Conservation (phyloP, 768 basidiomycete genomes). For the Lactarius deliciosus region DNA sequence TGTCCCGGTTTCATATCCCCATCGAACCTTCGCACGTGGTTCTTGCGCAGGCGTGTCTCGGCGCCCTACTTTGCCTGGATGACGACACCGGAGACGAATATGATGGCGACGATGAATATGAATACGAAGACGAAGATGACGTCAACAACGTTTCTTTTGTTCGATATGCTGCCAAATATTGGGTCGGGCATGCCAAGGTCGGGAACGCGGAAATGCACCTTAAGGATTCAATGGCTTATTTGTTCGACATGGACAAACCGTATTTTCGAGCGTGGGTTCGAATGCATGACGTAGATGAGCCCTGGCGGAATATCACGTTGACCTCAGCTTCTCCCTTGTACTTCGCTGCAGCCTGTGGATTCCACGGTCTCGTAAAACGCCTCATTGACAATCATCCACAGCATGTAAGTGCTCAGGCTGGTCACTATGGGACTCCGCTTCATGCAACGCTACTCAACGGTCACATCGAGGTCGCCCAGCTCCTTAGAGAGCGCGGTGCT, state of each 20-base stretch:
- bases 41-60: slow-evolving; percentile 1
- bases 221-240: neutral
- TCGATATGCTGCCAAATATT: neutral
- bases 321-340: neutral
- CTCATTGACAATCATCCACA: neutral
- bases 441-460: neutral
- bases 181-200: neutral
- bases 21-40: neutral
- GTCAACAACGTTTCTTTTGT: neutral
- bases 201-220: neutral
- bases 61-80: neutral
- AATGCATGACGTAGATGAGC: neutral
- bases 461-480: neutral
- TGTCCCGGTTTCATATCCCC: neutral
- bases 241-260: neutral
- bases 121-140: too few relatives aligned
- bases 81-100: neutral
- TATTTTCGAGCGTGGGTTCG: neutral
- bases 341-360: neutral
- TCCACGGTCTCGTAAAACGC: neutral
- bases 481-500: neutral
- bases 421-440: neutral
- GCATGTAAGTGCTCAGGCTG: neutral
- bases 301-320: fast-evolving
- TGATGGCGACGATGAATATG: too few relatives aligned